Percentiles rank a stretch among this genome's conserved stretches.
Conservation (phyloP, 805 yeast genomes). For the Barnettozyma populi region DNA sequence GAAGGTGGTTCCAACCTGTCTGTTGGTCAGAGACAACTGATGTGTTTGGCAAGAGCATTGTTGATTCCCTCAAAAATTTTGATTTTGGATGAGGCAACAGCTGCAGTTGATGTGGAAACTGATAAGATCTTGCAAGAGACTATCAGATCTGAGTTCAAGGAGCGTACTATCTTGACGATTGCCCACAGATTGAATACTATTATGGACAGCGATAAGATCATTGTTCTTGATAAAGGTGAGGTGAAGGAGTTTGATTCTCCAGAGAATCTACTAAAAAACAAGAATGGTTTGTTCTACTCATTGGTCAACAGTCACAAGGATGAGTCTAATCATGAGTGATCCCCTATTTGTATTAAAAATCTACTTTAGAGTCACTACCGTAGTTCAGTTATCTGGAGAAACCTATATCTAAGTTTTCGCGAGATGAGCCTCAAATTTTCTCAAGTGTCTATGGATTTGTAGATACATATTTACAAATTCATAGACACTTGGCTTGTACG, state of each 20-base stretch:
- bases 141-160: constrained; percentile 66
- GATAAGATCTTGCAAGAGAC: constrained; percentile 75
- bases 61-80: constrained; percentile 58
- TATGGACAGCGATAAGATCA: constrained; percentile 71
- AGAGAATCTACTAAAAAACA: constrained; percentile 54
- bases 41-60: constrained; percentile 78
- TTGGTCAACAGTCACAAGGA: constrained; percentile 54
- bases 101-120: constrained; percentile 84
- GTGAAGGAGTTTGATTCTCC: constrained; percentile 78
- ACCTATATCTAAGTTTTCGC: background rate
- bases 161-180: constrained; percentile 75
- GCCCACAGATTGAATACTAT: constrained; percentile 83
- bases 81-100: constrained; percentile 82
- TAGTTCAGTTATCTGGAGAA: too few relatives aligned
- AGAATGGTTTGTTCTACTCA: constrained; percentile 68
- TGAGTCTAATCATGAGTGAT: constrained; percentile 1
- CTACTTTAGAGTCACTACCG: too few relatives aligned
- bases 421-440: background rate
- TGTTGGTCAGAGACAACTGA: constrained; percentile 71
- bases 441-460: too few relatives aligned
- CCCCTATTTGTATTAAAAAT: too few relatives aligned
- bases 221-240: constrained; percentile 70
- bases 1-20: constrained; percentile 73
- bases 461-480: too few relatives aligned
- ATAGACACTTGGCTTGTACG: background rate